Conservation (phyloP, 345 rosid species). For the Gossypium herbaceum region DNA sequence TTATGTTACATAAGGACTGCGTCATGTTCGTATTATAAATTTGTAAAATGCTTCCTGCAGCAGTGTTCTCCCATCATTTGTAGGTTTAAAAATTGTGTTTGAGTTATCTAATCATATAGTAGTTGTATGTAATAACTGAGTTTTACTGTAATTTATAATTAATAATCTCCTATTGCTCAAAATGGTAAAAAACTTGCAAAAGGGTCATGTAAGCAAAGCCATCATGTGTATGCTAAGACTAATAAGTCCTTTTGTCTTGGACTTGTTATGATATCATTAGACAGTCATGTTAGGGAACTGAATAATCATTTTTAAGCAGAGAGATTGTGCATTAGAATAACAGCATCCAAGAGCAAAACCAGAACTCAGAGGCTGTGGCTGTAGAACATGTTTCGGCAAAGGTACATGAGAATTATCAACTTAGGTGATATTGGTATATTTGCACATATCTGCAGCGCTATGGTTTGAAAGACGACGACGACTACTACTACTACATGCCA, state of each 20-base stretch:
- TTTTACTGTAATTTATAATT: too few relatives aligned
- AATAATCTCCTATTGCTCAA: not conserved
- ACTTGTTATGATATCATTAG: not conserved
- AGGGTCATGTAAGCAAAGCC: not conserved
- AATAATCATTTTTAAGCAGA: conserved; percentile 19
- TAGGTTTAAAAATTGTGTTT: too few relatives aligned
- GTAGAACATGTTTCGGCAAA: conserved; percentile 26
- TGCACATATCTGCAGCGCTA: conserved; percentile 25
- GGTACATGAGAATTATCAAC: conserved; percentile 15
- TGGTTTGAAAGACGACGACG: conserved; percentile 14
- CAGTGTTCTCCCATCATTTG: too few relatives aligned
- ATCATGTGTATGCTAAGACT: not conserved
- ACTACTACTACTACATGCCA: not conserved
- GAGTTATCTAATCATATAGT: too few relatives aligned
- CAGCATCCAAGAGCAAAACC: conserved; percentile 24
- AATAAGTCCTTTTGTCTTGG: not conserved
- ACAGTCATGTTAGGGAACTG: not conserved
- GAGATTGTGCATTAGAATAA: conserved; percentile 15
- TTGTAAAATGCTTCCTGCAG: not conserved
- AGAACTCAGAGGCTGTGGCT: conserved; percentile 17
- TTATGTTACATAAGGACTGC: too few relatives aligned
- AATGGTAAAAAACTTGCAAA: not conserved
- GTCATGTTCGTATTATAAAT: not conserved
- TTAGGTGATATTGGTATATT: not conserved
- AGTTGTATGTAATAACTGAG: too few relatives aligned